A percentile compares a stretch with the other conserved stretches of the same genome.
phyloP scores from a whole-genome alignment of 805 yeast species.

The Spathaspora gorwiae region DNA sequence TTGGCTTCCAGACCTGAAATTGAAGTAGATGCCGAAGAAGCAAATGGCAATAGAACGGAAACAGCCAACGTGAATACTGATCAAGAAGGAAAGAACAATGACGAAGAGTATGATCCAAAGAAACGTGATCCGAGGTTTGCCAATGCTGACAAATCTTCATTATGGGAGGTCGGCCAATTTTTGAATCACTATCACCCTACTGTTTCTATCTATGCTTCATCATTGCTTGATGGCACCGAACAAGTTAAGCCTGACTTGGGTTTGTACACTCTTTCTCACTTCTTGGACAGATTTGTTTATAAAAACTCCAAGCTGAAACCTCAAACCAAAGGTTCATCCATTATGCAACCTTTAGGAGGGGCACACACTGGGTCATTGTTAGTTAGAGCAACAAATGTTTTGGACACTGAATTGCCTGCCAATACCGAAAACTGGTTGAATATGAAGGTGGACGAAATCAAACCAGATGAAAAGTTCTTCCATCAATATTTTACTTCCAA shows the following conservation, averaged over 20 bases:
- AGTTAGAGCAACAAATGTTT: slow-evolving; percentile 54
- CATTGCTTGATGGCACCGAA: slow-evolving; percentile 48
- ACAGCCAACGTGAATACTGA: slow-evolving; percentile 18
- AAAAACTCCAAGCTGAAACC: slow-evolving; percentile 82
- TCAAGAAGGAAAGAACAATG: slow-evolving; percentile 11
- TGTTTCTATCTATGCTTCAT: slow-evolving; percentile 71
- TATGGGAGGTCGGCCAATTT: slow-evolving; percentile 84
- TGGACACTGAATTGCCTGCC: slow-evolving; percentile 55
- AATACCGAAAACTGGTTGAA: slow-evolving; percentile 82
- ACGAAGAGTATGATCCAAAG: slow-evolving; percentile 63
- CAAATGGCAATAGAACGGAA: slow-evolving; percentile 16
- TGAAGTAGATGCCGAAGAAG: slow-evolving; percentile 27
- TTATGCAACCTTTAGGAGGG: slow-evolving; percentile 97
- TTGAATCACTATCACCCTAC: slow-evolving; percentile 89
- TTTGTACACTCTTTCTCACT: slow-evolving; percentile 79
- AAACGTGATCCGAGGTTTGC: slow-evolving; percentile 92
- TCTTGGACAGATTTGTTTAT: slow-evolving; percentile 93
- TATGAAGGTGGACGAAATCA: slow-evolving; percentile 58
- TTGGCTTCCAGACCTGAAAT: slow-evolving; percentile 44
- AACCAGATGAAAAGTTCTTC: slow-evolving; percentile 86
- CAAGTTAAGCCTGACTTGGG: slow-evolving; percentile 84
- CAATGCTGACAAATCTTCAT: slow-evolving; percentile 72
- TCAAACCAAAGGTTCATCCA: slow-evolving; percentile 76
- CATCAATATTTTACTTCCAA: slow-evolving; percentile 75
- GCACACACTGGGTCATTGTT: slow-evolving; percentile 65